phyloP scores from a whole-genome alignment of 2,329 filamentous ascomycete genomes.

The Botrytis cinerea region DNA sequence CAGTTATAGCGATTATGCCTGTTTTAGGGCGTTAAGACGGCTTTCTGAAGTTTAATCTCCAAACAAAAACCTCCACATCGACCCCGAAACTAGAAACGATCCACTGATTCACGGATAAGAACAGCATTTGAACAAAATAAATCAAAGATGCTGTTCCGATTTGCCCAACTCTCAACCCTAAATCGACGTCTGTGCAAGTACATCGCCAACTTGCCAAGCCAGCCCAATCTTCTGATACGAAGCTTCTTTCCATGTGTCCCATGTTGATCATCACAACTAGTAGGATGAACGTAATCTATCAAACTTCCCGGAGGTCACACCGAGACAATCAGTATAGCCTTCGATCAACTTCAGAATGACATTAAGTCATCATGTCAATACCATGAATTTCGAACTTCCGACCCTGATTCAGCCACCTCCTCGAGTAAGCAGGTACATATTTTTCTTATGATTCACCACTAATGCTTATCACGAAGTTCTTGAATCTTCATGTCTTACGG shows the following conservation, averaged over 20 bases:
- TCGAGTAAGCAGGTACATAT: conserved; percentile 7
- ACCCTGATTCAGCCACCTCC: conserved; percentile 4
- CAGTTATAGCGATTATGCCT: not conserved
- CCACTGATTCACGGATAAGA: not conserved
- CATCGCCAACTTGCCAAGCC: not conserved
- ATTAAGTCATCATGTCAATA: not conserved
- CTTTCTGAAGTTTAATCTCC: not conserved
- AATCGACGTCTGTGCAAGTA: conserved; percentile 37
- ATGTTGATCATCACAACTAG: conserved; percentile 2
- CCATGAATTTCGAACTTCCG: not conserved
- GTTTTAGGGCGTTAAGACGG: not conserved
- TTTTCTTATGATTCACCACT: not conserved
- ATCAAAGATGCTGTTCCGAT: not conserved
- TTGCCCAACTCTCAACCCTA: conserved; percentile 30
- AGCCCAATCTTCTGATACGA: conserved; percentile 18
- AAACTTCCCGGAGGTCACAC: not conserved
- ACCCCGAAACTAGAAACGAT: not conserved
- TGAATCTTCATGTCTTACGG: not conserved
- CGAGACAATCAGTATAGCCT: not conserved
- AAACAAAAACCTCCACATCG: conserved; percentile 3
- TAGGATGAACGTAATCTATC: not conserved
- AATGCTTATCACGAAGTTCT: not conserved
- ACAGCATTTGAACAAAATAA: not conserved
- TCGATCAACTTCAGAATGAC: not conserved
- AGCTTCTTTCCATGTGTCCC: not conserved